A percentile compares a stretch with the other conserved stretches of the same genome.
phyloP scores from a whole-genome alignment of 306 rosid species.

The Cyclanthera cordifolia region DNA sequence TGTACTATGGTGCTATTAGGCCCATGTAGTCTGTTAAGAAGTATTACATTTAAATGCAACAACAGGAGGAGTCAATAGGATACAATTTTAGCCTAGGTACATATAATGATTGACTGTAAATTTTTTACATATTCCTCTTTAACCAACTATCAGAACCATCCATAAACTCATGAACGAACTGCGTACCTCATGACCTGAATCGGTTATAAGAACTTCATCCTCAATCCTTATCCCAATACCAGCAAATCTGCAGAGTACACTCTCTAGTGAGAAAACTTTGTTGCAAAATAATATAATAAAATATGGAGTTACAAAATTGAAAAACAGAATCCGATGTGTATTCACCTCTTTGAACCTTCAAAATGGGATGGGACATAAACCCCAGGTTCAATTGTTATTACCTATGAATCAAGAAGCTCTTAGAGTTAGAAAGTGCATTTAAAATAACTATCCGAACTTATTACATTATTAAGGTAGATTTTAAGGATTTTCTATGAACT shows the following conservation, averaged over 20 bases:
- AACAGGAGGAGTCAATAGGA: neutral
- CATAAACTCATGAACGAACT: conserved; percentile 5
- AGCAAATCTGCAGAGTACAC: conserved; percentile 40
- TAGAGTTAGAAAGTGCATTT: neutral
- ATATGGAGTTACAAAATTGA: too few relatives aligned
- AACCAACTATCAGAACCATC: neutral
- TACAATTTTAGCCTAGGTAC: neutral
- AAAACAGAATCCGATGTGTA: conserved; percentile 14
- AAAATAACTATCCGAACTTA: neutral
- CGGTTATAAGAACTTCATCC: conserved; percentile 78
- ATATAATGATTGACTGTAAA: too few relatives aligned
- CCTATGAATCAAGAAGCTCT: conserved; percentile 25
- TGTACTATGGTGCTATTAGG: neutral
- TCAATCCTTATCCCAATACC: conserved; percentile 93
- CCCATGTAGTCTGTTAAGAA: too few relatives aligned
- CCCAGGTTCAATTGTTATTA: conserved; percentile 90
- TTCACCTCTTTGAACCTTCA: conserved; percentile 52
- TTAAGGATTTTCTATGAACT: too few relatives aligned
- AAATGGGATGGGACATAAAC: conserved; percentile 64
- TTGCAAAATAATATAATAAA: neutral
- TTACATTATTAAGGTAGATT: neutral
- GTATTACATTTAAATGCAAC: neutral
- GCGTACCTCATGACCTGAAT: conserved; percentile 56
- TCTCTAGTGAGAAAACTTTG: neutral
- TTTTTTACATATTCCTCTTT: too few relatives aligned